Evolutionary conservation across 2,329 filamentous ascomycete genomes (phyloP).

Genomic region (Thelonectria olida): DNA sequence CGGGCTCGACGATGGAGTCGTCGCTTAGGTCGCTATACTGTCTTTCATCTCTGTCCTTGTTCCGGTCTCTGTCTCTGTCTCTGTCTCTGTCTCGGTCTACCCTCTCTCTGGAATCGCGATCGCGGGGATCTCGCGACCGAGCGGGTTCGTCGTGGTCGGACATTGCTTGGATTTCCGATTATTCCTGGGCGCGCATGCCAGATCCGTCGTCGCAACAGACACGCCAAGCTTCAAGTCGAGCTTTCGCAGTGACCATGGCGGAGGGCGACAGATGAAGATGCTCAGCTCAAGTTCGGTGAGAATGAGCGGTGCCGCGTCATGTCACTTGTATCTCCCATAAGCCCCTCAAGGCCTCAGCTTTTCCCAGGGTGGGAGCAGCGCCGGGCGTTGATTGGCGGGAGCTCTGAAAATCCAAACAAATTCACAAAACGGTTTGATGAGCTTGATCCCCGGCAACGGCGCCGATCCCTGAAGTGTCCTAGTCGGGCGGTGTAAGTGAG

Average conservation of each 20-base stretch:
- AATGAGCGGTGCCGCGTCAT: conserved; percentile 21
- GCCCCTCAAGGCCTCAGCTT: conserved; percentile 33
- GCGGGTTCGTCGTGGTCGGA: conserved; percentile 26
- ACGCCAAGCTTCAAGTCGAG: not conserved
- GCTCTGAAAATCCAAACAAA: conserved; percentile 30
- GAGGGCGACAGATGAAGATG: conserved; percentile 15
- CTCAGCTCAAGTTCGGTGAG: conserved; percentile 12
- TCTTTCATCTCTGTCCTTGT: not conserved
- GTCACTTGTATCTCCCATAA: conserved; percentile 26
- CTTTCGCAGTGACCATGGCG: conserved; percentile 25
- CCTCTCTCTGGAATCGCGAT: conserved; percentile 21
- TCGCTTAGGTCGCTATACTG: not conserved
- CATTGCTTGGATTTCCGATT: conserved; percentile 10
- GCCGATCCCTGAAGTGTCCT: conserved; percentile 8
- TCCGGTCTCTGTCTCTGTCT: conserved; percentile 24
- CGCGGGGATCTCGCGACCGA: conserved; percentile 34
- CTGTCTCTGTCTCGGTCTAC: not conserved
- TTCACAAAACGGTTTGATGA: not conserved
- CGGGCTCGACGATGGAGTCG: not conserved
- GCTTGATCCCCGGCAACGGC: conserved; percentile 31
- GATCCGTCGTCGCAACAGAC: conserved; percentile 22
- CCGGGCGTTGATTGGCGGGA: conserved; percentile 30
- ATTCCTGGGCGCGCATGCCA: conserved; percentile 31
- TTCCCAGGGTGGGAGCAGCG: conserved; percentile 25
- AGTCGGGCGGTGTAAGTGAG: not conserved